These are phyloP conservation scores for Rhizopus stolonifer DNA, from an alignment of 371 early-diverging fungal genomes.

Conservation along the genomic window DNA sequence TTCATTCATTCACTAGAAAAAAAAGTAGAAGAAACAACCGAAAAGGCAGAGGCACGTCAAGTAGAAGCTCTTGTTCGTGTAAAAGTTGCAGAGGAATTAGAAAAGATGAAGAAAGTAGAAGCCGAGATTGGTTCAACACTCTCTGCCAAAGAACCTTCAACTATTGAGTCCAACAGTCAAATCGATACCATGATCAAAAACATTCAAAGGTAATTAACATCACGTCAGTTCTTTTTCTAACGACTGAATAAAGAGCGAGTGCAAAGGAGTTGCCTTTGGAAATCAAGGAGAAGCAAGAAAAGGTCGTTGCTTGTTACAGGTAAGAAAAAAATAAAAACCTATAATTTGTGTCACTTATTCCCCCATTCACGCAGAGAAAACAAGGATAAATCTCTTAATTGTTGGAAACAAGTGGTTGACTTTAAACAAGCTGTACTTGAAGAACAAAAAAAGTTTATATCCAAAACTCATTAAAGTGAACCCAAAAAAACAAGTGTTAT, in stretches of 20 bases:
- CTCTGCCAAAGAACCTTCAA: constrained; percentile 3
- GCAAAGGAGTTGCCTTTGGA: constrained; percentile 20
- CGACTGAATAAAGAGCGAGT: constrained; percentile 5
- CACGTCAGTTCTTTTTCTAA: not conserved
- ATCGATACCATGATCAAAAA: constrained; percentile 17
- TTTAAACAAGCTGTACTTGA: constrained; percentile 27
- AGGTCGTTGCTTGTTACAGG: constrained; percentile 25
- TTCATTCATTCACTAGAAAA: constrained; percentile 21
- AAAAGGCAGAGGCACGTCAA: constrained; percentile 17
- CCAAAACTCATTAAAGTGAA: not conserved
- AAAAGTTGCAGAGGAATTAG: constrained; percentile 27
- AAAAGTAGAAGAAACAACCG: constrained; percentile 23
- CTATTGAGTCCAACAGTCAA: constrained; percentile 3
- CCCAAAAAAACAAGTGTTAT: too few relatives aligned
- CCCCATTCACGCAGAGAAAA: constrained; percentile 12
- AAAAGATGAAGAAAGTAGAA: constrained; percentile 18
- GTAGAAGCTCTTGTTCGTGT: constrained; percentile 20
- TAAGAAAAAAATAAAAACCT: not conserved
- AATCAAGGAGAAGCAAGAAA: constrained; percentile 20
- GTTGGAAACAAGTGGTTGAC: constrained; percentile 20
- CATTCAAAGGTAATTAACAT: constrained; percentile 16
- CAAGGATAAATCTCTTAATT: constrained; percentile 22
- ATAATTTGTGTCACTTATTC: not conserved
- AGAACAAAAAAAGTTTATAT: constrained; percentile 28
- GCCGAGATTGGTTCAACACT: constrained; percentile 12